These are phyloP conservation scores for Lachnellula cervina DNA, from an alignment of 2,329 filamentous ascomycete species.

Conservation along the genomic window DNA sequence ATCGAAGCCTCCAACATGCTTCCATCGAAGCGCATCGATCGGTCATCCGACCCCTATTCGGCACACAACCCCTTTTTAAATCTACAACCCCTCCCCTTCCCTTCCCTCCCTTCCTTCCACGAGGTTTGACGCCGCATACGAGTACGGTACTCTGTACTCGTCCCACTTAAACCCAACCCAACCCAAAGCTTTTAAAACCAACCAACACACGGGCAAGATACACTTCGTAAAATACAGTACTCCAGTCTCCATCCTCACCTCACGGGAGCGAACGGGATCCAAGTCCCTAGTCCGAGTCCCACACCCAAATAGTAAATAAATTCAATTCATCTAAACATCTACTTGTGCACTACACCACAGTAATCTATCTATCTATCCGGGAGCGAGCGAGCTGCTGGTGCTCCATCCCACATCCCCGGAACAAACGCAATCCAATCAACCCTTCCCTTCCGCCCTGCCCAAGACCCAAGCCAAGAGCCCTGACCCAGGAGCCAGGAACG, in stretches of 20 bases:
- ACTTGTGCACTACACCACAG: too few relatives aligned
- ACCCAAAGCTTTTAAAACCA: too few relatives aligned
- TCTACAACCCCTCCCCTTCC: not conserved
- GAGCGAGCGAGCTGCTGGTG: too few relatives aligned
- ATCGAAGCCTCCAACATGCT: conserved; percentile 18
- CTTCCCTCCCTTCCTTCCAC: not conserved
- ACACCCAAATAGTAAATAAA: too few relatives aligned
- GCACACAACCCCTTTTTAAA: not conserved
- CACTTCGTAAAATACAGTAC: too few relatives aligned
- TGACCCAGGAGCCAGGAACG: not conserved
- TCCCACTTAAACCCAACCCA: too few relatives aligned
- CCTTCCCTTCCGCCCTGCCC: not conserved
- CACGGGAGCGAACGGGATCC: not conserved
- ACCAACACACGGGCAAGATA: too few relatives aligned
- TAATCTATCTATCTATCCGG: too few relatives aligned
- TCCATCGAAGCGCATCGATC: conserved; percentile 3
- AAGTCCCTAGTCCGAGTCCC: not conserved
- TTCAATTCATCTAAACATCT: too few relatives aligned
- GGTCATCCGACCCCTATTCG: conserved; percentile 1
- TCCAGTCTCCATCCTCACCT: too few relatives aligned
- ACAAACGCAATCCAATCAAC: not conserved
- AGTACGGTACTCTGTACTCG: too few relatives aligned
- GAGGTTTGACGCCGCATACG: too few relatives aligned
- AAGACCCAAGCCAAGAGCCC: not conserved
- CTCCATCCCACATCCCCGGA: not conserved